Percentiles rank a stretch among this genome's conserved stretches.
Conservation (phyloP, 192 early-diverging fungal species). For the Anaeromyces robustus region DNA sequence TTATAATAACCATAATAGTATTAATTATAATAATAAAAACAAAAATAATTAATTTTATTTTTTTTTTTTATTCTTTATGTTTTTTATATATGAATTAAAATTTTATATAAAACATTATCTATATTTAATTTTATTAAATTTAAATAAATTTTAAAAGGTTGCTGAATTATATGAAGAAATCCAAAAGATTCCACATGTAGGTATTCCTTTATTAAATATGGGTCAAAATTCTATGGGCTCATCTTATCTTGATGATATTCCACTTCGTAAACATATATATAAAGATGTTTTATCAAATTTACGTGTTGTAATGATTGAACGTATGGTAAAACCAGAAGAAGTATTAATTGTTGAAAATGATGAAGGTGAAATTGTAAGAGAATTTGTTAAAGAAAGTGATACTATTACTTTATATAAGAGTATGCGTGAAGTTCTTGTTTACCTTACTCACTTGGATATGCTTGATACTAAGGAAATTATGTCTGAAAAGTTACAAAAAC, state of each 20-base stretch:
- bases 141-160: constrained; percentile 18
- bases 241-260: background rate
- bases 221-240: constrained; percentile 14
- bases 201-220: constrained; percentile 48
- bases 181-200: constrained; percentile 28
- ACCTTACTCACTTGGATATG: constrained; percentile 90
- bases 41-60: too few species aligned
- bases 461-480: constrained; percentile 91
- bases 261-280: constrained; percentile 66
- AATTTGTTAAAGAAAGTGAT: constrained; percentile 92
- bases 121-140: too few species aligned
- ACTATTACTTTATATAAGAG: constrained; percentile 97
- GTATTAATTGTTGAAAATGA: constrained; percentile 96
- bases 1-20: too few species aligned
- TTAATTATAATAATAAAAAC: too few species aligned
- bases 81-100: too few species aligned
- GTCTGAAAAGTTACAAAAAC: constrained; percentile 75
- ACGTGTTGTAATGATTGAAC: constrained; percentile 92
- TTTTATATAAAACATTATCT: background rate
- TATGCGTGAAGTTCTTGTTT: constrained; percentile 93
- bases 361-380: constrained; percentile 97
- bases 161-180: constrained; percentile 82
- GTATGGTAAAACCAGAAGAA: constrained; percentile 98
- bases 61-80: background rate
- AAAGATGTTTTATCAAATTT: constrained; percentile 66